Conservation (phyloP, 805 yeast species). For the Diddensiella transvaalensis region DNA sequence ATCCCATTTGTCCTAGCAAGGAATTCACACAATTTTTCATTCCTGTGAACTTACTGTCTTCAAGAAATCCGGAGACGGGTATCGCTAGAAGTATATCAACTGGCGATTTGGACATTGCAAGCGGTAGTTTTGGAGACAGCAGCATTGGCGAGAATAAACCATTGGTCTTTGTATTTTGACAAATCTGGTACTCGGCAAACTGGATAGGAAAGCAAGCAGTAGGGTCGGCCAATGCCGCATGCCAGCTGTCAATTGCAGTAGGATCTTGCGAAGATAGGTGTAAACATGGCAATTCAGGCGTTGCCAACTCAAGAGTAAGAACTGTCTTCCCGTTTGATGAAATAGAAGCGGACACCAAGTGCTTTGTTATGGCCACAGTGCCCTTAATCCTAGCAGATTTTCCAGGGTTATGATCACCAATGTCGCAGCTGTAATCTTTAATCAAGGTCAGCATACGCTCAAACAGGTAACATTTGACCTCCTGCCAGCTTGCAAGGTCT, state of each 20-base stretch:
- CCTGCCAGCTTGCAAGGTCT: conserved; percentile 18
- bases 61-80: conserved; percentile 11
- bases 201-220: conserved; percentile 5
- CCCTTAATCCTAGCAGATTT: conserved; percentile 12
- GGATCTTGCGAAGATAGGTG: conserved; percentile 12
- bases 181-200: neutral
- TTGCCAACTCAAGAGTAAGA: conserved; percentile 7
- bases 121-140: neutral
- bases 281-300: conserved; percentile 13
- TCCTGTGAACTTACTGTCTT: conserved; percentile 9
- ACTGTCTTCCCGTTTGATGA: conserved; percentile 2
- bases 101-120: conserved; percentile 7
- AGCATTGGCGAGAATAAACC: conserved; percentile 1
- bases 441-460: conserved; percentile 15
- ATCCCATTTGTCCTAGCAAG: conserved; percentile 9
- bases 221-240: conserved; percentile 16
- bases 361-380: conserved; percentile 14
- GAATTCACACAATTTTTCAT: conserved; percentile 3
- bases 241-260: conserved; percentile 14
- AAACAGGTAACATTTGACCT: conserved; percentile 17
- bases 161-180: neutral
- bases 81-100: conserved; percentile 15
- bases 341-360: conserved; percentile 9
- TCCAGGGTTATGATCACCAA: neutral
- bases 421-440: conserved; percentile 1